phyloP scores from a whole-genome alignment of 2,329 filamentous ascomycete species.

The Diaporthe eres region DNA sequence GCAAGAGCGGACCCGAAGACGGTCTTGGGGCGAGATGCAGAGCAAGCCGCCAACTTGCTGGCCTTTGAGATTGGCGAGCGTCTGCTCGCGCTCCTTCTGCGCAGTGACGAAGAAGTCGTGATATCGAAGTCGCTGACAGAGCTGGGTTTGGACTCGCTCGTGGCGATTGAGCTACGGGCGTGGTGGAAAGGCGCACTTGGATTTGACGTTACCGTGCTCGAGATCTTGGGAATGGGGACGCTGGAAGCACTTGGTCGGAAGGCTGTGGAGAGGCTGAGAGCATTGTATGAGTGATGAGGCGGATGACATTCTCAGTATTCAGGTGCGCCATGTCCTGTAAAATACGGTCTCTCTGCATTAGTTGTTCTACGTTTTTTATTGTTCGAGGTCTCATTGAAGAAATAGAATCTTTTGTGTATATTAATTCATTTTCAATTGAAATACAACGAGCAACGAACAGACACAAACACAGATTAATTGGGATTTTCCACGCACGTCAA shows the following conservation, averaged over 20 bases:
- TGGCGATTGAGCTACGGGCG: neutral
- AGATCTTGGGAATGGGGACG: neutral
- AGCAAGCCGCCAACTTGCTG: neutral
- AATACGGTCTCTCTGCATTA: too few species aligned
- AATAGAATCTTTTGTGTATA: too few species aligned
- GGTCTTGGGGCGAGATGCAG: neutral
- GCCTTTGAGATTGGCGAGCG: neutral
- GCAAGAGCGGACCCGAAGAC: neutral
- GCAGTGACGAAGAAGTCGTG: neutral
- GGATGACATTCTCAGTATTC: too few species aligned
- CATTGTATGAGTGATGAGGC: neutral
- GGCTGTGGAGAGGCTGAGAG: neutral
- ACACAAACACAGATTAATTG: too few species aligned
- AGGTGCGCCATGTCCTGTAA: too few species aligned
- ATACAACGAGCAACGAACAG: too few species aligned
- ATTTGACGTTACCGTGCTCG: neutral
- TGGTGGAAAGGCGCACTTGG: neutral
- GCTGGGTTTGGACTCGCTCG: neutral
- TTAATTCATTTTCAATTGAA: too few species aligned
- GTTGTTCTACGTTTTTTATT: too few species aligned
- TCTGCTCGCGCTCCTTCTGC: neutral
- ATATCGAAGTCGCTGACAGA: neutral
- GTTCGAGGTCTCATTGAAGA: too few species aligned
- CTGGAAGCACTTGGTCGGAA: neutral
- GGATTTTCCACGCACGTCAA: too few species aligned